Conservation (phyloP, 805 yeast species). For the Wickerhamomyces silvicola region DNA sequence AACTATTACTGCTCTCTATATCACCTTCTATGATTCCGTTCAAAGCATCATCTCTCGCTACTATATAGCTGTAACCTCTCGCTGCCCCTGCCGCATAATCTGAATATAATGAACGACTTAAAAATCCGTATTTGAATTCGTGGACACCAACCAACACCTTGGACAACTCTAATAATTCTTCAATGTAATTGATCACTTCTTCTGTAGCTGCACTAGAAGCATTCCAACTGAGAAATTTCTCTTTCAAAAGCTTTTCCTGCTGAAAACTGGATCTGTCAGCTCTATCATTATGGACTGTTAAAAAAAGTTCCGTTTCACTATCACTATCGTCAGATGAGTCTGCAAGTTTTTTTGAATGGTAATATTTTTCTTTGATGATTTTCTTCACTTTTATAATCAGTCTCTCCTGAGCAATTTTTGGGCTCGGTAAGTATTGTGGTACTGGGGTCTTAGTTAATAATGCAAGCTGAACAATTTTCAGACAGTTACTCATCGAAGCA, state of each 20-base stretch:
- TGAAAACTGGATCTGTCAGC: no score
- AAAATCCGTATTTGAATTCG: constrained; percentile 44
- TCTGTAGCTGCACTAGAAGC: constrained; percentile 43
- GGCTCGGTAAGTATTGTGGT: constrained; percentile 46
- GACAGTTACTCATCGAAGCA: constrained; percentile 31
- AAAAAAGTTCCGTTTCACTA: constrained; percentile 19
- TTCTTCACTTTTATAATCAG: constrained; percentile 37
- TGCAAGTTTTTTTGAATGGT: constrained; percentile 1
- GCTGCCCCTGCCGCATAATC: constrained; percentile 37
- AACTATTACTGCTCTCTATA: no score
- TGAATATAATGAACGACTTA: constrained; percentile 39
- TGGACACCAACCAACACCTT: constrained; percentile 41
- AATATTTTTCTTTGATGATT: constrained; percentile 25
- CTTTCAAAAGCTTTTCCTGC: constrained; percentile 27
- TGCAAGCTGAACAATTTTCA: constrained; percentile 39
- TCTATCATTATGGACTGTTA: no score
- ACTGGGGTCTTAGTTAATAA: constrained; percentile 38
- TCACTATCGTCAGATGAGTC: constrained; percentile 11
- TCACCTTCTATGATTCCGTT: constrained; percentile 8
- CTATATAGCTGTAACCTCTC: constrained; percentile 29
- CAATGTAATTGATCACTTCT: constrained; percentile 43
- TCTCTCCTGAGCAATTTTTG: constrained; percentile 41
- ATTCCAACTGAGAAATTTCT: constrained; percentile 43
- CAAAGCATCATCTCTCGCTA: constrained; percentile 5
- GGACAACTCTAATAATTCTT: constrained; percentile 36